Conservation (phyloP, 108 stramenopile species). For the Cyclotella choctawhatcheeana region DNA sequence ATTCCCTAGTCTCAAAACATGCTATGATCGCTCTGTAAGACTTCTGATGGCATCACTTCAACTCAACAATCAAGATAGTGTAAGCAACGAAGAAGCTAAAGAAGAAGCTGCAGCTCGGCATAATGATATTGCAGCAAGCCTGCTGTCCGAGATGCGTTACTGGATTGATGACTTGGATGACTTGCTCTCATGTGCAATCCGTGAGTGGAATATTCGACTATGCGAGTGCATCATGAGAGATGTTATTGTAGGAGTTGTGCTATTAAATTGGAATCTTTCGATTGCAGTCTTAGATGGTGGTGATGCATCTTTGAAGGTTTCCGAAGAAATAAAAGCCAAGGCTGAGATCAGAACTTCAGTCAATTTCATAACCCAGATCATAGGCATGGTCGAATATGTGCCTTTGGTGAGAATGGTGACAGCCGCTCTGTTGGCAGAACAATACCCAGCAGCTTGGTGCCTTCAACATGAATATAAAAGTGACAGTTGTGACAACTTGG, state of each 20-base stretch:
- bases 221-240: conserved; percentile 72
- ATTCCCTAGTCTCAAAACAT: conserved; percentile 18
- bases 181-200: conserved; percentile 73
- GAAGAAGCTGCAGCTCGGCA: conserved; percentile 61
- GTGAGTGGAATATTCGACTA: conserved; percentile 72
- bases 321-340: conserved; percentile 34
- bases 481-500: conserved; percentile 10
- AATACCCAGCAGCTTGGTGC: conserved; percentile 33
- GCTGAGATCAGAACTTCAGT: conserved; percentile 46
- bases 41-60: conserved; percentile 44
- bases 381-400: conserved; percentile 45
- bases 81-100: conserved; percentile 26
- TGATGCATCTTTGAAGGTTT: conserved; percentile 14
- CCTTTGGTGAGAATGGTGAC: conserved; percentile 36
- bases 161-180: conserved; percentile 80
- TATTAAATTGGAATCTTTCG: conserved; percentile 44
- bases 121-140: conserved; percentile 50
- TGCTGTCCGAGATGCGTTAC: conserved; percentile 52
- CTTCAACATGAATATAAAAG: not conserved
- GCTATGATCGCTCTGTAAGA: conserved; percentile 48
- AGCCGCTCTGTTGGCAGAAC: conserved; percentile 29
- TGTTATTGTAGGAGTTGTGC: conserved; percentile 61
- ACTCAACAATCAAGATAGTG: conserved; percentile 16
- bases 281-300: conserved; percentile 9
- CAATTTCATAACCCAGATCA: conserved; percentile 41